phyloP scores from a whole-genome alignment of 768 basidiomycete genomes.

The Punctularia strigosozonata region DNA sequence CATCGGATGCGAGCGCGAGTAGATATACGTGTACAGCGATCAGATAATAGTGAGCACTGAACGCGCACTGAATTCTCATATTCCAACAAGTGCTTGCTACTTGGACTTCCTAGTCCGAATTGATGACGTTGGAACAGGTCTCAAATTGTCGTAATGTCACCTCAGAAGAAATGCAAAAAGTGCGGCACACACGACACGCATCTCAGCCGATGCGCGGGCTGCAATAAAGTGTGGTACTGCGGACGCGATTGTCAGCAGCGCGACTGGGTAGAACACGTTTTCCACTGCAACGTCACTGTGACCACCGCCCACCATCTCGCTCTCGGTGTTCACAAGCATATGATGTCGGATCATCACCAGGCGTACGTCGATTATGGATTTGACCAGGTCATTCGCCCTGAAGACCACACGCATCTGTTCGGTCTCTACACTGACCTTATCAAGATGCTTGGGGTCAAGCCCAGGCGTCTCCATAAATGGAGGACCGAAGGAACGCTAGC shows the following conservation, averaged over 20 bases:
- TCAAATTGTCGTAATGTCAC: no score
- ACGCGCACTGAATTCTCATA: no score
- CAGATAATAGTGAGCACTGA: no score
- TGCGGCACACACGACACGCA: no score
- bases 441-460: constrained; percentile 7
- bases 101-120: no score
- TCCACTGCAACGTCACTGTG: constrained; percentile 20
- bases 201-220: constrained; percentile 13
- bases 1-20: no score
- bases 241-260: constrained; percentile 17
- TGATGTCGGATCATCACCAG: constrained; percentile 18
- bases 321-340: constrained; percentile 13
- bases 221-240: constrained; percentile 22
- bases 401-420: constrained; percentile 12
- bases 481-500: constrained; percentile 18
- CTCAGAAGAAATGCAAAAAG: no score
- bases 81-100: no score
- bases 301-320: constrained; percentile 22
- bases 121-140: no score
- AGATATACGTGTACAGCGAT: no score
- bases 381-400: constrained; percentile 8
- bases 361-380: constrained; percentile 27
- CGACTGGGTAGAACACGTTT: constrained; percentile 21
- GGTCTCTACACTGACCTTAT: constrained; percentile 23
- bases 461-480: constrained; percentile 22